A percentile compares a stretch with the other conserved stretches of the same genome.
phyloP scores from a whole-genome alignment of 129 eudicot species.

The Arctium minus region DNA sequence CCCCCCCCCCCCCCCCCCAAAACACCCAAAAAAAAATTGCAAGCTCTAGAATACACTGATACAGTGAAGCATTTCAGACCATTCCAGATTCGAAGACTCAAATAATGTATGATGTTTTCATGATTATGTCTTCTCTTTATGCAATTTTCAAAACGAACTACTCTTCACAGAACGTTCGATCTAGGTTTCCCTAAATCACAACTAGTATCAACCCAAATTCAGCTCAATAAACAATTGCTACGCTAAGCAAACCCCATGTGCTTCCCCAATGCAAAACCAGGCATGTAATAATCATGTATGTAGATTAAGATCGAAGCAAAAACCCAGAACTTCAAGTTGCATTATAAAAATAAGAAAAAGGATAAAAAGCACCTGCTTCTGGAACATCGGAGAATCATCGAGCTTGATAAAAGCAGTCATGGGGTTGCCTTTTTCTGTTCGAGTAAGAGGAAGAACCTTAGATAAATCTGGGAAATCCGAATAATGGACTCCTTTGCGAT shows the following conservation, averaged over 20 bases:
- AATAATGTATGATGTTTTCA: neutral
- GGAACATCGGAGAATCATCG: slow-evolving; percentile 95
- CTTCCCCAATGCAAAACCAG: neutral
- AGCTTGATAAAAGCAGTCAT: slow-evolving; percentile 85
- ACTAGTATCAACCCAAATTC: neutral
- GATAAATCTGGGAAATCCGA: slow-evolving; percentile 24
- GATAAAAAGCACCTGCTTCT: slow-evolving; percentile 54
- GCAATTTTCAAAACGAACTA: neutral
- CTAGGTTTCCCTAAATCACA: slow-evolving; percentile 24
- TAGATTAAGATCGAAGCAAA: slow-evolving; percentile 20
- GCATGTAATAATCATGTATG: neutral
- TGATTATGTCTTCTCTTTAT: neutral
- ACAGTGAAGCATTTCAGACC: neutral
- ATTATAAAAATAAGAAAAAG: neutral
- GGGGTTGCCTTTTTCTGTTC: slow-evolving; percentile 11
- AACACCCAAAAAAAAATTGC: neutral
- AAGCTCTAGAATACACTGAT: neutral
- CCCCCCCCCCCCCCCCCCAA: neutral
- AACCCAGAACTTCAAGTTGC: slow-evolving; percentile 10
- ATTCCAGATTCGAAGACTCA: slow-evolving; percentile 2
- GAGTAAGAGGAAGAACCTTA: neutral
- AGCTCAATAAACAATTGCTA: slow-evolving; percentile 2
- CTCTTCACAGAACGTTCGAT: neutral
- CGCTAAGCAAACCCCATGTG: neutral
- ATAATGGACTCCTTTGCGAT: slow-evolving; percentile 9